A percentile compares a stretch with the other conserved stretches of the same genome.
These are phyloP conservation scores for Leucocoprinus birnbaumii DNA, from an alignment of 768 basidiomycete genomes.

Conservation along the genomic window DNA sequence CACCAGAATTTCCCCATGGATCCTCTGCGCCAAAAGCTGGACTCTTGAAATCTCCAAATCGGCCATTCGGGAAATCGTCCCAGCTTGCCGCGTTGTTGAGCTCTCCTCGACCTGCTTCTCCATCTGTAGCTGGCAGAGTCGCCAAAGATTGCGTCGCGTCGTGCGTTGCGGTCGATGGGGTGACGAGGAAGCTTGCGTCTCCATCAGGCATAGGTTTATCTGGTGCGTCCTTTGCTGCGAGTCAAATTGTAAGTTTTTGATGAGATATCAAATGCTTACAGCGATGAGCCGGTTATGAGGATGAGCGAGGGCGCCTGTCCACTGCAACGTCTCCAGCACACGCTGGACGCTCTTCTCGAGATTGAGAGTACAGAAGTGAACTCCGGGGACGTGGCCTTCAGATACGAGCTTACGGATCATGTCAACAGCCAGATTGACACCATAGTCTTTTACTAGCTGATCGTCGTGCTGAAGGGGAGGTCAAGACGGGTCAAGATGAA, in stretches of 20 bases:
- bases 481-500: neutral
- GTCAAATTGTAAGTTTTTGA: conserved; percentile 10
- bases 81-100: conserved; percentile 75
- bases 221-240: conserved; percentile 35
- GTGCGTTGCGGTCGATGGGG: conserved; percentile 62
- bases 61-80: conserved; percentile 98
- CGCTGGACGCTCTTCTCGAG: conserved; percentile 92
- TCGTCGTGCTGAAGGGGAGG: conserved; percentile 72
- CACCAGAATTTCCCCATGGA: conserved; percentile 70
- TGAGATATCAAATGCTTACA: conserved; percentile 31
- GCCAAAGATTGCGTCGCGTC: conserved; percentile 58
- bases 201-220: conserved; percentile 22
- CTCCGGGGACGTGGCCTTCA: conserved; percentile 61
- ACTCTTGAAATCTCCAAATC: conserved; percentile 96
- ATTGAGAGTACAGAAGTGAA: conserved; percentile 97
- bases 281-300: conserved; percentile 65
- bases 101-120: conserved; percentile 68
- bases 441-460: conserved; percentile 90
- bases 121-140: conserved; percentile 42
- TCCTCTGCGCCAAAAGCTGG: conserved; percentile 88
- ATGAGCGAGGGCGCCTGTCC: conserved; percentile 50
- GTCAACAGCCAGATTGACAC: conserved; percentile 78
- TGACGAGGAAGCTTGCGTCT: conserved; percentile 45
- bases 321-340: conserved; percentile 76
- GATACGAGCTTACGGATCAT: conserved; percentile 66